Evolutionary conservation across 805 yeast species (phyloP).

Genomic region (Hanseniaspora jakobsenii): DNA sequence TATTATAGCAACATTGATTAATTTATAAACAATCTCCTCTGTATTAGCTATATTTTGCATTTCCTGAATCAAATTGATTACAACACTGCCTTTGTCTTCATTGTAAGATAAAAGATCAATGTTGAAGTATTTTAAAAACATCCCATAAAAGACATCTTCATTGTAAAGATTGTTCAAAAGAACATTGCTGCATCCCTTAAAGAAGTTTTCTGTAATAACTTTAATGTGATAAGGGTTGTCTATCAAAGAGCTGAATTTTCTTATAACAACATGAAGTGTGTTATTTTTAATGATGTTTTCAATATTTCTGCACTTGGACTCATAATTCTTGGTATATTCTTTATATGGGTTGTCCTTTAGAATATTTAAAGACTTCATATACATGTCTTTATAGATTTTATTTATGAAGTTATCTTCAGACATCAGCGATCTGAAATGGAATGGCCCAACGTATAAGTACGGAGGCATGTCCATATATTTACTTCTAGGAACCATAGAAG

Average conservation of each 20-base stretch:
- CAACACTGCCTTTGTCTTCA: background rate
- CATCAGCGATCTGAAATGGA: conserved; percentile 6
- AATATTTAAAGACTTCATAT: background rate
- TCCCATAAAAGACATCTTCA: background rate
- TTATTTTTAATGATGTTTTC: background rate
- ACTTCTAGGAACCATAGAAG: background rate
- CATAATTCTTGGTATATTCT: background rate
- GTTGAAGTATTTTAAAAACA: background rate
- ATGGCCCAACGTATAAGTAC: background rate
- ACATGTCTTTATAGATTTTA: background rate
- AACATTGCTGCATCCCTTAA: background rate
- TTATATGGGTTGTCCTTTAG: background rate
- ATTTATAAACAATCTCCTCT: background rate
- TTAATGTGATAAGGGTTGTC: conserved; percentile 1
- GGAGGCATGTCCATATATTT: background rate
- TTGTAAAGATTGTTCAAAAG: background rate
- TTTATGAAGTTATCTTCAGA: background rate
- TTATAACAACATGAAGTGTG: background rate
- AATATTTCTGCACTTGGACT: background rate
- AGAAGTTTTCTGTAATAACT: background rate
- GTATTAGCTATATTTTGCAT: background rate
- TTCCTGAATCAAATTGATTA: background rate
- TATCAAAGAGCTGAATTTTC: conserved; percentile 1
- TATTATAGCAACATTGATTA: background rate
- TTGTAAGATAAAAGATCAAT: background rate